A percentile compares a stretch with the other conserved stretches of the same genome.
These are phyloP conservation scores for Kwoniella shandongensis DNA, from an alignment of 768 basidiomycete species.

Conservation along the genomic window DNA sequence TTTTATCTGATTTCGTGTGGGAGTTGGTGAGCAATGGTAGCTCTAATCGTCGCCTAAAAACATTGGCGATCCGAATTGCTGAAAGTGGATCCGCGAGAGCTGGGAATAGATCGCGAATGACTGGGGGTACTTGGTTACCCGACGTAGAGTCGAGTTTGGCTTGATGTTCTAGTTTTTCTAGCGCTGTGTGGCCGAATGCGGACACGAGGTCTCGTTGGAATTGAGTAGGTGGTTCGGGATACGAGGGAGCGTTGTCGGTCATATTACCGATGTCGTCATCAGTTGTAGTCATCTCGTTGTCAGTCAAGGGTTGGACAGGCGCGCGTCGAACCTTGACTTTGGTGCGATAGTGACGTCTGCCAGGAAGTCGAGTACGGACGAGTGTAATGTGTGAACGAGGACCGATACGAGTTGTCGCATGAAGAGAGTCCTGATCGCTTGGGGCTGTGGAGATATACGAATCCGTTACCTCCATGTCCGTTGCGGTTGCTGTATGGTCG, in stretches of 20 bases:
- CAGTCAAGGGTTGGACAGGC: background rate
- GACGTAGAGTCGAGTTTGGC: conserved; percentile 24
- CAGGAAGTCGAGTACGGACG: conserved; percentile 9
- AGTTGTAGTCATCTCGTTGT: background rate
- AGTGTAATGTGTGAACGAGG: conserved; percentile 7
- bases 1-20: conserved; percentile 13
- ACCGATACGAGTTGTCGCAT: background rate
- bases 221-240: conserved; percentile 8
- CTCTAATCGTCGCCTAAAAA: conserved; percentile 26
- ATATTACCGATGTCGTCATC: background rate
- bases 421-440: background rate
- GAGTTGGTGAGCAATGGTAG: conserved; percentile 15
- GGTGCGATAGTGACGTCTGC: conserved; percentile 14
- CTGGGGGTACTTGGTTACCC: conserved; percentile 27
- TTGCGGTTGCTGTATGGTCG: background rate
- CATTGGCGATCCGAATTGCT: conserved; percentile 30
- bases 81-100: conserved; percentile 17
- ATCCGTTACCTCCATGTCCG: conserved; percentile 1
- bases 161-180: conserved; percentile 19
- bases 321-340: conserved; percentile 4
- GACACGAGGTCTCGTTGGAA: conserved; percentile 19
- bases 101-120: conserved; percentile 31
- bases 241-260: background rate
- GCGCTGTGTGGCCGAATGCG: conserved; percentile 5
- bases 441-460: conserved; percentile 3